These are phyloP conservation scores for Nicotiana rustica DNA, from an alignment of 305 asterid species.

Conservation along the genomic window DNA sequence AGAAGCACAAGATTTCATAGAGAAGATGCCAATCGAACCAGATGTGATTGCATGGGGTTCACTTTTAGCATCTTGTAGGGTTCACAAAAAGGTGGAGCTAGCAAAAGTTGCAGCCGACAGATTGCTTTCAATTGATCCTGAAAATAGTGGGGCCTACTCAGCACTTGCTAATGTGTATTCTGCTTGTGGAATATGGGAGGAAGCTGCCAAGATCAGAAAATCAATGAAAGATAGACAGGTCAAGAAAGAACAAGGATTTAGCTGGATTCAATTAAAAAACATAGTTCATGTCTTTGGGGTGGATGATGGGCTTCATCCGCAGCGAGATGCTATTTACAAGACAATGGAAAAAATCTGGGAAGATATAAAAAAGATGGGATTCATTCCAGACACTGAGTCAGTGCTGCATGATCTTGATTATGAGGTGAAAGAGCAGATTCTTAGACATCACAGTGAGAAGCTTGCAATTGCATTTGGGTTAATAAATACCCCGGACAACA, in stretches of 20 bases:
- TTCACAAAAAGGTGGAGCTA: constrained; percentile 69
- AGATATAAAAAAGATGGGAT: constrained; percentile 81
- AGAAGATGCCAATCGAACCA: constrained; percentile 73
- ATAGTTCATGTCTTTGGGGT: constrained; percentile 79
- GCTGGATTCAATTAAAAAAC: constrained; percentile 81
- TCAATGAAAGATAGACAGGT: constrained; percentile 81
- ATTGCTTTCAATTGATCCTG: constrained; percentile 74
- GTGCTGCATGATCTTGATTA: constrained; percentile 83
- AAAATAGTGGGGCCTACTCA: constrained; percentile 81
- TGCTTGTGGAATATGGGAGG: constrained; percentile 78
- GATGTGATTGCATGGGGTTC: constrained; percentile 93
- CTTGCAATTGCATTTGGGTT: constrained; percentile 88
- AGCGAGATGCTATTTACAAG: constrained; percentile 64
- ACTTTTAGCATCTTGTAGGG: constrained; percentile 79
- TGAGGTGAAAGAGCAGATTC: constrained; percentile 78
- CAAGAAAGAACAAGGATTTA: constrained; percentile 89
- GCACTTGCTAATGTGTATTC: constrained; percentile 86
- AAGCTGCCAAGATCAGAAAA: constrained; percentile 77
- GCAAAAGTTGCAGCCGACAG: constrained; percentile 76
- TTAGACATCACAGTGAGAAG: constrained; percentile 86
- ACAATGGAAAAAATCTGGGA: constrained; percentile 68
- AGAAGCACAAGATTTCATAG: constrained; percentile 75
- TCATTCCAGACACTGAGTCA: constrained; percentile 71
- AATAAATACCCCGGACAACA: constrained; percentile 65
- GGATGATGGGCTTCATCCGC: constrained; percentile 75